Evolutionary conservation across 306 rosid species (phyloP).

Genomic region (Senna siamea): DNA sequence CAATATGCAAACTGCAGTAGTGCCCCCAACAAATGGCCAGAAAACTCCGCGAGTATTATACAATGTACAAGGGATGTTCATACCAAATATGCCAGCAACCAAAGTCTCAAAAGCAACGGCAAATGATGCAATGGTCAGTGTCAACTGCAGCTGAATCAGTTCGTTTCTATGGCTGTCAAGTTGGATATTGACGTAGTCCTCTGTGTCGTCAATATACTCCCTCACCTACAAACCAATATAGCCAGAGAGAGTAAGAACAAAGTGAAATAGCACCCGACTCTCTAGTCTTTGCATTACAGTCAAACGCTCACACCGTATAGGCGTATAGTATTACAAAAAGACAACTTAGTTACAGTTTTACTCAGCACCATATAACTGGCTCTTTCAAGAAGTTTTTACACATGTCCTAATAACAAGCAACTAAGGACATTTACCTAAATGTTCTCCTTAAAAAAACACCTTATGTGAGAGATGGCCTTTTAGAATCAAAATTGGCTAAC

Average conservation of each 20-base stretch:
- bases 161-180: constrained; percentile 97
- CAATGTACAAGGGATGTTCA: constrained; percentile 80
- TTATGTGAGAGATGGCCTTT: not conserved
- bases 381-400: not conserved
- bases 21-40: constrained; percentile 52
- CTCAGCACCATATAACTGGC: no score
- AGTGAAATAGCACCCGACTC: not conserved
- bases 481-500: constrained; percentile 9
- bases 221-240: constrained; percentile 70
- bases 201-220: constrained; percentile 96
- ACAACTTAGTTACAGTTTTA: not conserved
- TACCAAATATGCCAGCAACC: constrained; percentile 78
- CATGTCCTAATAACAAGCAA: not conserved
- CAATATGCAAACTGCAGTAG: constrained; percentile 48
- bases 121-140: constrained; percentile 87
- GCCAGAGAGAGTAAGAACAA: constrained; percentile 27
- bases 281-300: not conserved
- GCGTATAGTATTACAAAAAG: not conserved
- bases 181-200: constrained; percentile 94
- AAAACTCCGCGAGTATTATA: constrained; percentile 45
- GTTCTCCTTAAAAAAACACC: constrained; percentile 12
- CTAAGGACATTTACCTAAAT: not conserved
- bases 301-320: not conserved
- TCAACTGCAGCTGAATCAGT: constrained; percentile 96
- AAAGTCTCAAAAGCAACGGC: constrained; percentile 75